These are phyloP conservation scores for Neonectria magnoliae DNA, from an alignment of 2,329 filamentous ascomycete genomes.

Conservation along the genomic window DNA sequence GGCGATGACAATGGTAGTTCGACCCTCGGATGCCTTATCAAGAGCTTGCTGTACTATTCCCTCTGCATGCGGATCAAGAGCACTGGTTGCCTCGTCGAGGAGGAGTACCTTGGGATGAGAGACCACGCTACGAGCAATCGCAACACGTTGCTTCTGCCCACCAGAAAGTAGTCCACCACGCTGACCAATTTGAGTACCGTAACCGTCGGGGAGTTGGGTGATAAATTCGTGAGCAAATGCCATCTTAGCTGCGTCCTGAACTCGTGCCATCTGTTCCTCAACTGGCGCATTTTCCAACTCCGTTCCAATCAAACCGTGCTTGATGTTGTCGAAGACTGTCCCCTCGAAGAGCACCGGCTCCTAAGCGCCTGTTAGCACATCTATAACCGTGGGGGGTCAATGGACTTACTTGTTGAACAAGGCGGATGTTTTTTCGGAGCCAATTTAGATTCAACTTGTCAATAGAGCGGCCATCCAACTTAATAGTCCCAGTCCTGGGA, in stretches of 20 bases:
- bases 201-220: slow-evolving; percentile 55
- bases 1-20: slow-evolving; percentile 72
- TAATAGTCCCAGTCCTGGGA: slow-evolving; percentile 46
- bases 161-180: slow-evolving; percentile 72
- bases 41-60: slow-evolving; percentile 64
- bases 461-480: slow-evolving; percentile 49
- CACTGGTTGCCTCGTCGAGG: slow-evolving; percentile 73
- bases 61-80: slow-evolving; percentile 55
- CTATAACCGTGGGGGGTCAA: not conserved
- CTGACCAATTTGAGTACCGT: slow-evolving; percentile 68
- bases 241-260: slow-evolving; percentile 58
- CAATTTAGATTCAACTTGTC: slow-evolving; percentile 51
- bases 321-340: slow-evolving; percentile 65
- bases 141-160: slow-evolving; percentile 72
- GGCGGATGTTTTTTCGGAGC: slow-evolving; percentile 50
- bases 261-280: slow-evolving; percentile 55
- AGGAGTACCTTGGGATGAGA: slow-evolving; percentile 69
- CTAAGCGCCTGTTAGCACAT: slow-evolving; percentile 31
- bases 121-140: slow-evolving; percentile 72
- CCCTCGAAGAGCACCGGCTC: slow-evolving; percentile 58
- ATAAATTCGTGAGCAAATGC: slow-evolving; percentile 64
- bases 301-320: slow-evolving; percentile 58
- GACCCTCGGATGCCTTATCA: slow-evolving; percentile 60
- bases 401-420: slow-evolving; percentile 47
- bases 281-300: slow-evolving; percentile 49